A percentile compares a stretch with the other conserved stretches of the same genome.
phyloP scores from a whole-genome alignment of 768 basidiomycete genomes.

The Termitomyces eurrhizus region DNA sequence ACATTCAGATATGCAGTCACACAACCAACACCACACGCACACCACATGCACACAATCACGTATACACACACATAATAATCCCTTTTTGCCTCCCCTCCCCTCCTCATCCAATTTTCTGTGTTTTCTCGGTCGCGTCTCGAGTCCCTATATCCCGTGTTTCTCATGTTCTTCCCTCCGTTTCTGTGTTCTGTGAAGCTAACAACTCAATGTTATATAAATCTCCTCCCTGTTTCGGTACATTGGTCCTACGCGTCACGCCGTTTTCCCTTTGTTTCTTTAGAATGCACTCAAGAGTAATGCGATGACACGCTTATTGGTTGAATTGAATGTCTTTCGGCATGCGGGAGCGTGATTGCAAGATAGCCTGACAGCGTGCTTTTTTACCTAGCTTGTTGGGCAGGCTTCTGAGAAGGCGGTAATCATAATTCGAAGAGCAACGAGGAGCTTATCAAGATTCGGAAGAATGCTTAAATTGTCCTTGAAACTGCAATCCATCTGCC shows the following conservation, averaged over 20 bases:
- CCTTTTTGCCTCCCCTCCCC: slow-evolving; percentile 15
- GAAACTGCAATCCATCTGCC: too few relatives aligned
- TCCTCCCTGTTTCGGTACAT: not conserved
- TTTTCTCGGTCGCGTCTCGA: slow-evolving; percentile 7
- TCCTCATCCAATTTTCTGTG: slow-evolving; percentile 16
- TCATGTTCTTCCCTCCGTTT: slow-evolving; percentile 8
- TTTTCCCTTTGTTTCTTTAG: slow-evolving; percentile 4
- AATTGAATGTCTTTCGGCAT: too few relatives aligned
- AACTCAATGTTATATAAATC: slow-evolving; percentile 20
- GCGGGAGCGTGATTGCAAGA: too few relatives aligned
- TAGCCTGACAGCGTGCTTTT: too few relatives aligned
- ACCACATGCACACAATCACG: slow-evolving; percentile 9
- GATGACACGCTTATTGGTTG: not conserved
- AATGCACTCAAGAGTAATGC: slow-evolving; percentile 4
- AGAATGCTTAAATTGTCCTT: too few relatives aligned
- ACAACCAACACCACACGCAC: slow-evolving; percentile 10
- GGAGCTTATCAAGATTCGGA: too few relatives aligned
- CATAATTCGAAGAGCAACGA: too few relatives aligned
- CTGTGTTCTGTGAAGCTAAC: slow-evolving; percentile 19
- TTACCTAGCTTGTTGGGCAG: too few relatives aligned
- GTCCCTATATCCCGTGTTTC: slow-evolving; percentile 7
- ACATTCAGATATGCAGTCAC: slow-evolving; percentile 26
- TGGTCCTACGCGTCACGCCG: not conserved
- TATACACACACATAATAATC: slow-evolving; percentile 12
- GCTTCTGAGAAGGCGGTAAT: too few relatives aligned